Percentiles rank a stretch among this genome's conserved stretches.
Conservation (phyloP, 1,139 yeast species). For the Pneumocystis oryctolagi region DNA sequence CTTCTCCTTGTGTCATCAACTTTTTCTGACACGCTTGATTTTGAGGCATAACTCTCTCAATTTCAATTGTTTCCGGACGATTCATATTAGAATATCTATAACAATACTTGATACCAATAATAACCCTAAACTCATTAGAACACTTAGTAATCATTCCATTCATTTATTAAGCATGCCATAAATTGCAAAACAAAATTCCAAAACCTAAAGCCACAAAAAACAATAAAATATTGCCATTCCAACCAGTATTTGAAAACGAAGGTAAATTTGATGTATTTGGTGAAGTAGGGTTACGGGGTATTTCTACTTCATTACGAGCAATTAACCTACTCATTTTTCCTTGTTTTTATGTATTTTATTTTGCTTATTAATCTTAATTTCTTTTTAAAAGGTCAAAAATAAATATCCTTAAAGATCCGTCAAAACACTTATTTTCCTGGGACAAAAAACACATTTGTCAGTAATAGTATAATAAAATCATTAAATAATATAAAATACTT, state of each 20-base stretch:
- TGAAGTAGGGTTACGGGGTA: not conserved
- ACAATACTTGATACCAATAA: conserved; percentile 26
- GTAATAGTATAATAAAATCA: not conserved
- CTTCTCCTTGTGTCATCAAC: conserved; percentile 40
- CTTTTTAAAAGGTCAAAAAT: not conserved
- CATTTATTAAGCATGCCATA: conserved; percentile 18
- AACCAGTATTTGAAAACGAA: not conserved
- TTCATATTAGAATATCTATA: conserved; percentile 19
- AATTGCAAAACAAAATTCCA: conserved; percentile 26
- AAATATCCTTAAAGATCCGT: not conserved
- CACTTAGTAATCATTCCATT: not conserved
- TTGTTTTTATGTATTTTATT: not conserved
- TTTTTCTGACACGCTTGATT: conserved; percentile 15
- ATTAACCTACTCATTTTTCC: not conserved
- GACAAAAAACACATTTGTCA: not conserved
- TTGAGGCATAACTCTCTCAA: not conserved
- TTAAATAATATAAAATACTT: not conserved
- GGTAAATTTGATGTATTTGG: not conserved
- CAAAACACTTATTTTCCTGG: not conserved
- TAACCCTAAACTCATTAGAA: conserved; percentile 12
- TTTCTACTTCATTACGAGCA: not conserved
- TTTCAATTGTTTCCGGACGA: conserved; percentile 16
- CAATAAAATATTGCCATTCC: conserved; percentile 14
- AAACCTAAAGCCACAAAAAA: conserved; percentile 29
- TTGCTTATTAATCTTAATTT: not conserved